Evolutionary conservation across 495 filamentous ascomycete genomes (phyloP), one percentile per base, ranked within the genome.

Genomic region (Glutinoglossum americanum): DNA sequence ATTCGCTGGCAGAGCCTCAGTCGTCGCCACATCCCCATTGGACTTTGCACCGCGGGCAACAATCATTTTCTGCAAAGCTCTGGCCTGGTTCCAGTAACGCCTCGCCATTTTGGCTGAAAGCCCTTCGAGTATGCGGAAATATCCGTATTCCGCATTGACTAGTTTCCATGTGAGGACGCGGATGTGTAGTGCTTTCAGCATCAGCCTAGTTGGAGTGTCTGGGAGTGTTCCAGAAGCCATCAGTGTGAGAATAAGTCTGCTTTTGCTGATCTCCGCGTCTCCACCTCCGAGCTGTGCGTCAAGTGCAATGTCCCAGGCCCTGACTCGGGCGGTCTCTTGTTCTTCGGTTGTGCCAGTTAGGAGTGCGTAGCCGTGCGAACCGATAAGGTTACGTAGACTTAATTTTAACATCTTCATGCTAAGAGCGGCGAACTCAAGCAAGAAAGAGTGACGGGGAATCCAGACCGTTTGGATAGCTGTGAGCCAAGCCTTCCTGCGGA

Each of bases 261-360:
- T 87, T 67, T 82, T 88, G 71, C 81, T 93, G 62, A 97, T 83
- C 65, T 94, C 85, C 5, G 81, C 76, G 70, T 97, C 90, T 35
- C 90, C 90, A 35, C 90, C 90, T n/a, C 87, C 84, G 8, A 97
- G 78, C 65, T 96, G 90, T 57, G 90, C 89, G 69, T 97, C 90
- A 53, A 95, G 77, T 33, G 90, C 90, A 64, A 95, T 95, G 47
- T 83, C 78, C 90, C 90, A 97, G 0, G 89, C 88, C 70, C 93
- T 94, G 60, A 93, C 77, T 28, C 90, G 78, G 13, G 87, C 89
- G 45, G 74, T 78, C 68, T 96, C 90, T 62, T 94, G 80, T 54
- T 95, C 88, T 62, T 85, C 80, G 13, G 82, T 92, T 35, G 83
- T 77, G 0, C 89, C 86, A 3, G 85, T 87, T 21, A 89, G 68